Evolutionary conservation across 2,329 filamentous ascomycete genomes (phyloP).

Genomic region (Pleomassaria siparia): DNA sequence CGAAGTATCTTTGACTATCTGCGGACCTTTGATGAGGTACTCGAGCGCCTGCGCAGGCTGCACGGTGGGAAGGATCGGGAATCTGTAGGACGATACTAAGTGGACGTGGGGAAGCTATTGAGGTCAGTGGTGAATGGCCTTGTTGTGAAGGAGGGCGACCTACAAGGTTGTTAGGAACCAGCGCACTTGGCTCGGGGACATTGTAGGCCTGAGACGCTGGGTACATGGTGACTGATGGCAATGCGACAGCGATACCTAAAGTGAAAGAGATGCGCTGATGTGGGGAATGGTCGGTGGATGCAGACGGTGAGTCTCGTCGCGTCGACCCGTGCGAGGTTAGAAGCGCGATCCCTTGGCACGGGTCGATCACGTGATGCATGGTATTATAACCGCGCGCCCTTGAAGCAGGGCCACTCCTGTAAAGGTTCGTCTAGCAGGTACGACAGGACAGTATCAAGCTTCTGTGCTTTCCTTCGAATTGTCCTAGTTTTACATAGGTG

Average conservation of each 20-base stretch:
- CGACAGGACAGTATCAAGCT: no score
- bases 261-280: conserved; percentile 6
- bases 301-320: no score
- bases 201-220: conserved; percentile 36
- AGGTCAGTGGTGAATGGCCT: conserved; percentile 17
- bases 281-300: no score
- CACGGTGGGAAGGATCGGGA: conserved; percentile 71
- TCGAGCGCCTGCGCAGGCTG: conserved; percentile 76
- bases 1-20: conserved; percentile 79
- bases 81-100: conserved; percentile 80
- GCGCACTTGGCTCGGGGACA: conserved; percentile 35
- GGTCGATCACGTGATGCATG: no score
- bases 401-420: no score
- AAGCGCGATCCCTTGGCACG: no score
- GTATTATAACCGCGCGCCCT: no score
- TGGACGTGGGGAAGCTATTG: conserved; percentile 82
- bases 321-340: no score
- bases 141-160: conserved; percentile 16
- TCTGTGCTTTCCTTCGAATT: no score
- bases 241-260: conserved; percentile 32
- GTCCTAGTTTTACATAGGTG: no score
- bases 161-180: conserved; percentile 38
- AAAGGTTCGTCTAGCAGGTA: no score
- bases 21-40: conserved; percentile 80
- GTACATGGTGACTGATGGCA: conserved; percentile 28